Evolutionary conservation across 2,329 filamentous ascomycete genomes (phyloP), one percentile per base, ranked within the genome.

Genomic region (Fusarium sp.): DNA sequence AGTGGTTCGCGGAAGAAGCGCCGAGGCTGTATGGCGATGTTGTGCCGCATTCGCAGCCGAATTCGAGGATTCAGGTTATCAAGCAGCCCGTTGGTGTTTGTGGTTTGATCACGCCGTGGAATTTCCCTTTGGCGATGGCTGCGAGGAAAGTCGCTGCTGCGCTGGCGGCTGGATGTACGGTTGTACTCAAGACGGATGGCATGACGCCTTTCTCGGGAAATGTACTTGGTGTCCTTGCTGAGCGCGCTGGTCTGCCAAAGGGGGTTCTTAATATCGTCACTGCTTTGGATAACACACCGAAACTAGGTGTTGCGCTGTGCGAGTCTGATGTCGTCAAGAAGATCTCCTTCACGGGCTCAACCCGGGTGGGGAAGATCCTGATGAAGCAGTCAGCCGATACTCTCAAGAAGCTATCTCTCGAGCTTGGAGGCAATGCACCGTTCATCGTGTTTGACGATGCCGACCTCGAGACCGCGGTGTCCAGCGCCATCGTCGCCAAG

Each of bases 161-260:
- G 4, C 83, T 93, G 35, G 91, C 91, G n/a, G 91, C 91, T 22
- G 91, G 92, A 27, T 93, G 91, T 80, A 92, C 91, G 3, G 87
- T 93, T 86, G 94, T 97, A 1, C 90, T 90, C 70, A 97, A 97
- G 83, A 92, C 93, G 20, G 94, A 94, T 3, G 91, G 92, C 36
- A 94, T 97, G 83, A 97, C 94, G 2, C 94, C 95, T 0, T 94
- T 95, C 79, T 96, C 94, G 22, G 90, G 93, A 1, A 90, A 96
- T 49, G 94, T 94, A 4, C 82, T 97, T 22, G 92, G 92, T 5
- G 94, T 97, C 80, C 88, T 97, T 33, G 93, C 91, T 7, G 88
- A 92, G 76, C 90, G 94, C 29, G 94, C 94, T 13, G 94, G 95
- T 25, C 36, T 76, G 5, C 69, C 71, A 13, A 74, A 72, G 15